Base-by-base conservation (phyloP, 139 green algal genomes). In the Desmodesmus armatus region DNA sequence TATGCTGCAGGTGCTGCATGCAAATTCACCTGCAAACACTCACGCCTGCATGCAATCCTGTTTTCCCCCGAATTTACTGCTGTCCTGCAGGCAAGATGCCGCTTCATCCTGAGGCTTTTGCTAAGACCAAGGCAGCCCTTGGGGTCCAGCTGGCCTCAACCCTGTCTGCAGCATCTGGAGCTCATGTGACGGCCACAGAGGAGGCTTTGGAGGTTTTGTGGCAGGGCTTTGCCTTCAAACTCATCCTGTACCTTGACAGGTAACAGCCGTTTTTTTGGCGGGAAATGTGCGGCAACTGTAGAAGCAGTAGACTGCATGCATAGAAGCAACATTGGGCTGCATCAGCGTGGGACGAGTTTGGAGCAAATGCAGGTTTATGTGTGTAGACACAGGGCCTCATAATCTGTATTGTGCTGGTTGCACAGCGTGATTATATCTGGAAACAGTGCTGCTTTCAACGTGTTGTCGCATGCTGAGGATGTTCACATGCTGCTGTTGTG, bases 211-310 rank as follows among this genome's bases (percentile, higher is more conserved):
- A 97, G 37, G 92, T 97, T 3, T 74, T 96, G 5, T 73, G 87
- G 11, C 92, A 97, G 55, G 95, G 95, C 55, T 97, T 95, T 82
- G 95, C 91, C 29, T 95, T 96, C 86, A 89, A 91, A 25, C 87
- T 97, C 27, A 76, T 90, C 43, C 90, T 97, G 33, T 88, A 85
- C 75, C 89, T 87, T 2, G 93, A 94, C 72, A 80, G 84, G 66
- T 88, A 43, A 67, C 25, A 11, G 58, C 17, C 13, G n/a, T 13
- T 35, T 13, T 67, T 31, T 35, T n/a, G 58, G 27, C n/a, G 19
- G 27, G 19, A 1, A 35, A 15, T 53, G 69, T 29, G 37, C 69
- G 1, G 31, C 17, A 0, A 37, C 29, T 73, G 31, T 21, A 73
- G 65, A 25, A 73, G 29, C 65, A 73, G 27, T 40, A 25, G 19